phyloP scores from a whole-genome alignment of 192 early-diverging fungal genomes.

The Umbelopsis ramanniana region DNA sequence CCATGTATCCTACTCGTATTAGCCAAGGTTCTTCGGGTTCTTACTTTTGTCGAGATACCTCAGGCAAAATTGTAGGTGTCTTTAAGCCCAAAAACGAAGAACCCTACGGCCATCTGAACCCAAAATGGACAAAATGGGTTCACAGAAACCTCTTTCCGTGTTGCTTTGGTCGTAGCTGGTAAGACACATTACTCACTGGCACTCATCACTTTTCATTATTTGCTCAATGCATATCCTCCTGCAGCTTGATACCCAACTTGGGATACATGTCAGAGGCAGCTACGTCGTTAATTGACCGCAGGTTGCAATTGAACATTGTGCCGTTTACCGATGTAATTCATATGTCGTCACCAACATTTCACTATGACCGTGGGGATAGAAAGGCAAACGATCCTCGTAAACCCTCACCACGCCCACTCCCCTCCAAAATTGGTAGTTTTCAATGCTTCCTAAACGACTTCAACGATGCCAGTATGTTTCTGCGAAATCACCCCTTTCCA shows the following conservation, averaged over 20 bases:
- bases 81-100: slow-evolving; percentile 89
- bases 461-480: slow-evolving; percentile 84
- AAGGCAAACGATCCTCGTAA: slow-evolving; percentile 40
- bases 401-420: slow-evolving; percentile 47
- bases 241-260: slow-evolving; percentile 79
- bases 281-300: slow-evolving; percentile 77
- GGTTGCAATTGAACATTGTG: slow-evolving; percentile 75
- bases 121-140: slow-evolving; percentile 93
- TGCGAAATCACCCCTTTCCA: slow-evolving; percentile 66
- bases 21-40: slow-evolving; percentile 86
- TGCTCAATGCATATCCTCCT: not conserved
- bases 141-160: slow-evolving; percentile 88
- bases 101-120: slow-evolving; percentile 69
- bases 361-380: slow-evolving; percentile 72
- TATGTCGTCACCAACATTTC: slow-evolving; percentile 76
- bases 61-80: slow-evolving; percentile 80
- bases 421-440: slow-evolving; percentile 81
- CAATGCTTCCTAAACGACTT: slow-evolving; percentile 83
- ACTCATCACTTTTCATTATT: not conserved
- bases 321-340: slow-evolving; percentile 81
- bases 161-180: slow-evolving; percentile 85
- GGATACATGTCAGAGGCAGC: slow-evolving; percentile 92
- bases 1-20: slow-evolving; percentile 57
- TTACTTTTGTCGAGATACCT: slow-evolving; percentile 83
- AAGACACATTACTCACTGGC: not conserved